Evolutionary conservation across 169 alveolate genomes (phyloP), one percentile per base, ranked within the genome.

Genomic region (Theileria equi): DNA sequence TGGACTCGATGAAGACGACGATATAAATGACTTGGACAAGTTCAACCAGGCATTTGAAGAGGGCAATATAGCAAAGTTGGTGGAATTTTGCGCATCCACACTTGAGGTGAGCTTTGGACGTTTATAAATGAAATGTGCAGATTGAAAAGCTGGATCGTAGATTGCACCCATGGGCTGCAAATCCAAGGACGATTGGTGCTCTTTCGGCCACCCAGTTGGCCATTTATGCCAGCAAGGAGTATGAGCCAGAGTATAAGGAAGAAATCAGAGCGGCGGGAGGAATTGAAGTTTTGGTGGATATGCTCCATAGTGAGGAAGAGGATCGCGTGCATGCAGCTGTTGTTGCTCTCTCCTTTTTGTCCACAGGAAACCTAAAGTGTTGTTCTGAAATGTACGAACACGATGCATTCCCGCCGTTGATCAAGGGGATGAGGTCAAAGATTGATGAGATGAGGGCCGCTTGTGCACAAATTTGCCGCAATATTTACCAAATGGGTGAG

Each of bases 91-190:
- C 77, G 62, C 38, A 44, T 77, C 86, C 16, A 66, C 54, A 41
- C 71, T 62, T 17, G 70, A 80, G 25, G 86, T 77, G 19, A 23
- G 59, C 47, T 19, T 23, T 8, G 5, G 13, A 52, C 31, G 34
- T 31, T 23, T 31, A 7, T 58, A n/a, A 58, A 6, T 10, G 11
- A 21, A 10, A 13, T 40, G 35, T 47, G 25, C 73, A 91, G 92
- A 92, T 91, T 28, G 92, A 85, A 68, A 88, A 90, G 59, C 59
- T 91, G 44, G 95, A 92, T 59, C 92, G 81, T 58, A 86, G 89
- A 36, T 73, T 94, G 89, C 98, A 94, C 66, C 95, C 98, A 5
- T 94, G 98, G 98, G 98, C 98, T 3, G 96, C 92, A 5, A 94
- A 92, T 62, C 98, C 98, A 19, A 90, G 84, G 67, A 94, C 97